Percentiles rank a stretch among this genome's conserved stretches.
Evolutionary conservation across 805 yeast species (phyloP).

Genomic region (Pachysolen tannophilus): DNA sequence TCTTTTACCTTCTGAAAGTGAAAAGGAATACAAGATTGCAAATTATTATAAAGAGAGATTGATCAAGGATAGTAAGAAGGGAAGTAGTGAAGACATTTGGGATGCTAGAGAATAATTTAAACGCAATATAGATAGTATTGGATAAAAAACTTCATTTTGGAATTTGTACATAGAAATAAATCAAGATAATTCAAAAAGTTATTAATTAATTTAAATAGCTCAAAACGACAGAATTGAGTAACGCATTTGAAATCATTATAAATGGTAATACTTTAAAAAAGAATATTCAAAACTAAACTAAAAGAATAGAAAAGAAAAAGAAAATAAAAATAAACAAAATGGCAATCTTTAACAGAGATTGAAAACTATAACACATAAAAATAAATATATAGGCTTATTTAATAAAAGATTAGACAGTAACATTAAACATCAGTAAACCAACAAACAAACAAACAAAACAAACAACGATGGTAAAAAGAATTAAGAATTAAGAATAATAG

Average conservation of each 20-base stretch:
- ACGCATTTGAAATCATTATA: too few species aligned
- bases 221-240: background rate
- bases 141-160: background rate
- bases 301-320: too few species aligned
- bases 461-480: too few species aligned
- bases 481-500: too few species aligned
- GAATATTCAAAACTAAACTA: too few species aligned
- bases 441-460: too few species aligned
- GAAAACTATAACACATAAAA: background rate
- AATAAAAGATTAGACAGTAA: background rate
- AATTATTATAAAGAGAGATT: constrained; percentile 60
- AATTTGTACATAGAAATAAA: constrained; percentile 1
- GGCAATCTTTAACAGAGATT: background rate
- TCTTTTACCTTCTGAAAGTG: constrained; percentile 48
- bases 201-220: background rate
- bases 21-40: constrained; percentile 44
- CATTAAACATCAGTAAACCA: too few species aligned
- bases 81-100: constrained; percentile 88
- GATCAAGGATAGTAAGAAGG: constrained; percentile 52
- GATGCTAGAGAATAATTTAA: constrained; percentile 29
- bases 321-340: too few species aligned
- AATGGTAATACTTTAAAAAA: too few species aligned
- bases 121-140: background rate
- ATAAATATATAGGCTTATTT: background rate
- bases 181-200: background rate